phyloP scores from a whole-genome alignment of 2,329 filamentous ascomycete species.

The Aspergillus sp. region DNA sequence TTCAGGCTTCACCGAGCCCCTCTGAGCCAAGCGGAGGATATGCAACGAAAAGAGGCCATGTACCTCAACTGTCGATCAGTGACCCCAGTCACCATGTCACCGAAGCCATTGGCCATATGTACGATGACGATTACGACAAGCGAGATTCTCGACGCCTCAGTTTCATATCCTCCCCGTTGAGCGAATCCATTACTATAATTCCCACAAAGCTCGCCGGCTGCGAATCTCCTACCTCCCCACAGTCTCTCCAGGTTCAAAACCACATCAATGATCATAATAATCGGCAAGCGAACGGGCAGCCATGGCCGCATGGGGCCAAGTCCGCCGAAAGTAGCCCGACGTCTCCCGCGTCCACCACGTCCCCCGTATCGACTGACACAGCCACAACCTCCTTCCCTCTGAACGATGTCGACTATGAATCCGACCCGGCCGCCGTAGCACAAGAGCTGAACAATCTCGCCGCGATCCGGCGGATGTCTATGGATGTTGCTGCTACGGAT shows the following conservation, averaged over 20 bases:
- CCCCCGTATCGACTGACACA: slow-evolving; percentile 58
- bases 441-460: slow-evolving; percentile 92
- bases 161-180: slow-evolving; percentile 61
- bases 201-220: slow-evolving; percentile 32
- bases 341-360: slow-evolving; percentile 56
- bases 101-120: slow-evolving; percentile 87
- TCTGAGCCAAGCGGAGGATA: slow-evolving; percentile 49
- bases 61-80: slow-evolving; percentile 69
- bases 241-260: slow-evolving; percentile 33
- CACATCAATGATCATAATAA: slow-evolving; percentile 36
- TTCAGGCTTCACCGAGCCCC: slow-evolving; percentile 44
- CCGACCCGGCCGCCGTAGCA: slow-evolving; percentile 82
- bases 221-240: slow-evolving; percentile 30
- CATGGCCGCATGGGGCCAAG: slow-evolving; percentile 28
- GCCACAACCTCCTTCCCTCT: slow-evolving; percentile 68
- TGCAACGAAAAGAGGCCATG: slow-evolving; percentile 59
- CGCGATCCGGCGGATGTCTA: slow-evolving; percentile 86
- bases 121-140: slow-evolving; percentile 70
- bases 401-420: slow-evolving; percentile 86
- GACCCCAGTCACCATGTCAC: slow-evolving; percentile 93
- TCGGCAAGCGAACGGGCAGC: slow-evolving; percentile 35
- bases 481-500: slow-evolving; percentile 73
- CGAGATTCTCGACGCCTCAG: slow-evolving; percentile 69
- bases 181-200: slow-evolving; percentile 47
- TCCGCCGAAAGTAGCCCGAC: slow-evolving; percentile 53